Evolutionary conservation across 306 rosid species (phyloP).

Genomic region (Fragaria ananassa): DNA sequence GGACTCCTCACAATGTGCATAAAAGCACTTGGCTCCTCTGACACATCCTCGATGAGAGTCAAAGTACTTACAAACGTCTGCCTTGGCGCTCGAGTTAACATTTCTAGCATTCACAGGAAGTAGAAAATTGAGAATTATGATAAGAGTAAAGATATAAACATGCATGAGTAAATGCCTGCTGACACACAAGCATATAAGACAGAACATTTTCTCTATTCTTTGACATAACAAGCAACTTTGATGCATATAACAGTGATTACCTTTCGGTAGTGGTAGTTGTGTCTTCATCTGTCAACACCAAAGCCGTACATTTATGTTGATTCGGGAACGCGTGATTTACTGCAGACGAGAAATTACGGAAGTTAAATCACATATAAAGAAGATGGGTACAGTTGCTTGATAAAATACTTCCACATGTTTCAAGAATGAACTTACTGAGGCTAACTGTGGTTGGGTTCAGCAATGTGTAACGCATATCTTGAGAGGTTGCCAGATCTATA

Average conservation of each 20-base stretch:
- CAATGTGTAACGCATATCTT: slow-evolving; percentile 41
- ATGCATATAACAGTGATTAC: slow-evolving; percentile 13
- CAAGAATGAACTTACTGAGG: slow-evolving; percentile 27
- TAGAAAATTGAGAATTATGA: slow-evolving; percentile 16
- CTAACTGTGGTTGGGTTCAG: slow-evolving; percentile 32
- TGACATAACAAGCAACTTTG: neutral
- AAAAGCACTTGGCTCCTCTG: slow-evolving; percentile 38
- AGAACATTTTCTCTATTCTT: neutral
- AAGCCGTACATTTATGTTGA: slow-evolving; percentile 18
- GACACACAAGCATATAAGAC: neutral
- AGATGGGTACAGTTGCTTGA: neutral
- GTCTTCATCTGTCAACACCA: slow-evolving; percentile 23
- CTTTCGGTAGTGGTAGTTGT: slow-evolving; percentile 7
- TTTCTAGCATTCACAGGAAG: slow-evolving; percentile 14
- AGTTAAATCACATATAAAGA: neutral
- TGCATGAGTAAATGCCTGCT: neutral
- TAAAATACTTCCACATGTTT: neutral
- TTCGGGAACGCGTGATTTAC: slow-evolving; percentile 24
- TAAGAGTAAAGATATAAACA: neutral
- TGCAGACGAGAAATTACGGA: slow-evolving; percentile 8
- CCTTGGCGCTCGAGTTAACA: slow-evolving; percentile 15
- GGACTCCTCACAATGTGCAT: slow-evolving; percentile 22
- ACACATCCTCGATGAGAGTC: slow-evolving; percentile 36
- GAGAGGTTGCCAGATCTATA: slow-evolving; percentile 39
- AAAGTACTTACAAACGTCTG: slow-evolving; percentile 35